Evolutionary conservation across 2,329 filamentous ascomycete species (phyloP), one percentile per base, ranked within the genome.

Genomic region (Paecilomyces dactylethromorphus): DNA sequence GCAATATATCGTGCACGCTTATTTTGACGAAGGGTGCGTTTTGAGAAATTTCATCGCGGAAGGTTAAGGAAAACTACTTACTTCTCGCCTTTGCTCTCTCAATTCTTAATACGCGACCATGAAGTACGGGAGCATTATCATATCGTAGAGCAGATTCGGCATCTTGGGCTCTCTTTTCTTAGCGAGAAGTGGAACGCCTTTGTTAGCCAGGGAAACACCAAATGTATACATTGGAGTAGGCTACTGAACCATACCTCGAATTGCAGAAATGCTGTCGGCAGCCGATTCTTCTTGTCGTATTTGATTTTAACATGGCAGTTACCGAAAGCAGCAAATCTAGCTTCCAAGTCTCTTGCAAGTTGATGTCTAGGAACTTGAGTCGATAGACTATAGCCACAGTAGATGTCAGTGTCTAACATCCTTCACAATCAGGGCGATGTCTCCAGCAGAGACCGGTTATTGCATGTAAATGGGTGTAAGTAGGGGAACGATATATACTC

Each of bases 261-360:
- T 58, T 76, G 74, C 22, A 76, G 67, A 65, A 76, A 74, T 13
- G 69, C 75, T 39, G 67, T 70, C 0, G 73, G 72, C 13, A 76
- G 64, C 13, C 59, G 57, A 11, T 65, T 69, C 56, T 71, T 69
- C 49, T 63, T 66, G 60, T 75, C 68, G 15, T 66, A 62, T 22
- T 71, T 72, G 22, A 75, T 67, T 56, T 74, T 75, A 54, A 73
- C 67, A 61, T 73, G 66, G 53, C 72, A 72, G n/a, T 58, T 57
- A 1, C 74, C 74, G 58, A 68, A 72, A 6, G 33, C 29, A n/a
- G 63, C 64, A 58, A 76, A 75, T 3, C 64, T 55, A 0, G 60
- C 26, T 55, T 70, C 66, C n/a, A 74, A 59, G 24, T 70, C 68
- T 33, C 65, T 58, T 53, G 65, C 62, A 4, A 75, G 63, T 18